Base-by-base conservation (phyloP, 495 filamentous ascomycete genomes). In the Penicillium coffeae region DNA sequence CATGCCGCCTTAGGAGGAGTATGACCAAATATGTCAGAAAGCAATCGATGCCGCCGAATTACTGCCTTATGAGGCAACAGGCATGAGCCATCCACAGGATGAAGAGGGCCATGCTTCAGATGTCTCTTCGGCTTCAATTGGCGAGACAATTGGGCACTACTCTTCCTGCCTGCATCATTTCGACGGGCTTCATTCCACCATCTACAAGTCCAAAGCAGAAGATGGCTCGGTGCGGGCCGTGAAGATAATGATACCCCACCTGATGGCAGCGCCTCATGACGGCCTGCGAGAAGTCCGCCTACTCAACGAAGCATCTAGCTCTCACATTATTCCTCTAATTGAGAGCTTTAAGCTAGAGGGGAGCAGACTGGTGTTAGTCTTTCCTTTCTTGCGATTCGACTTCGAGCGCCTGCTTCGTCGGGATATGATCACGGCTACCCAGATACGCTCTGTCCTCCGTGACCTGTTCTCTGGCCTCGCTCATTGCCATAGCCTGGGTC, bases 211-310 rank as follows among this genome's bases (percentile, higher is more conserved):
- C 6, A 56, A 49, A 38, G 30, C 38, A 8, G 43, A 60, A 5
- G 63, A 70, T 55, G 67, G 55, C 40, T 68, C 35, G 38, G 36
- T 81, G 8, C 74, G 85, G 7, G 92, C 93, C n/a, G 69, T 98
- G 21, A 98, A 98, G 64, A 81, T 95, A 36, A 95, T 91, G 10
- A 81, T 77, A 10, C 88, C 89, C 13, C 84, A 85, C 42, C 60
- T 74, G 15, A 79, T 85, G 71, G 76, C 78, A 21, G 80, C 87
- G 12, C 93, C 93, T 15, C 93, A 99, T 68, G 78, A 90, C 64
- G 83, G 87, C 2, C 64, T 74, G 16, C 81, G 85, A 21, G 93
- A 99, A 71, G 83, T 80, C 34, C 82, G 83, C 41, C 81, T 97
- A 35, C 73, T 96, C 9, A 60, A 60, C 13, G 56, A 74, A 15